Base-by-base conservation (phyloP, 768 basidiomycete genomes). In the Mycena pura region DNA sequence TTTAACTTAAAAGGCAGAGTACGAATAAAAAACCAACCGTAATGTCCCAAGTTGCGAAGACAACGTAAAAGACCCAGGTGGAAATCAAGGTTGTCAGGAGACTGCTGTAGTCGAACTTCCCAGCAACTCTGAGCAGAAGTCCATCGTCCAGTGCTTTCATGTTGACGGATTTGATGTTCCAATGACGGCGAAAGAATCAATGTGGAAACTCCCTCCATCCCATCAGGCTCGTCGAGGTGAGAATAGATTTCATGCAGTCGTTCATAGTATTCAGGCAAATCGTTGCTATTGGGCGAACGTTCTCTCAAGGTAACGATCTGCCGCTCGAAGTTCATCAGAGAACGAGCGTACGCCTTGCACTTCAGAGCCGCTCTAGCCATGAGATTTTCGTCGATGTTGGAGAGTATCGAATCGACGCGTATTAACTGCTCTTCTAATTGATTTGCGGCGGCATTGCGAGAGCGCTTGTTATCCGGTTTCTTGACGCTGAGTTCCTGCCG, bases 121-220 rank as follows among this genome's bases (percentile, higher is more conserved):
- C 97, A 99, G 69, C 97, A 99, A 70, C 96, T 99, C 74, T 99
- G 97, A 8, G 97, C 96, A 9, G 95, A 91, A 2, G 97, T 99
- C 97, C 97, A 99, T 40, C 89, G 84, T 0, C 97, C 97, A 3
- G 92, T 96, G 65, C 91, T 96, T 74, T 99, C 97, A 68, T 99
- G 97, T 70, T 99, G 92, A 40, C 97, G 89, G 61, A 99, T 99
- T 73, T 97, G 95, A 74, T 97, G 94, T 65, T 98, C 93, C 45
- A 99, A 74, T 3, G 93, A 92, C 0, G 97, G 97, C 0, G 91
- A 87, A 13, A 98, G 76, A 56, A 99, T 91, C 67, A 91, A 77
- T 6, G 91, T 87, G 0, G 97, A 97, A 29, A 99, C 84, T 0
- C 97, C 97, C 76, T 98, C 96, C 97, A 99, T 99, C 15, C 97